A percentile compares a stretch with the other conserved stretches of the same genome.
phyloP scores from a whole-genome alignment of 805 yeast species.

The Candida ipomoeae region DNA sequence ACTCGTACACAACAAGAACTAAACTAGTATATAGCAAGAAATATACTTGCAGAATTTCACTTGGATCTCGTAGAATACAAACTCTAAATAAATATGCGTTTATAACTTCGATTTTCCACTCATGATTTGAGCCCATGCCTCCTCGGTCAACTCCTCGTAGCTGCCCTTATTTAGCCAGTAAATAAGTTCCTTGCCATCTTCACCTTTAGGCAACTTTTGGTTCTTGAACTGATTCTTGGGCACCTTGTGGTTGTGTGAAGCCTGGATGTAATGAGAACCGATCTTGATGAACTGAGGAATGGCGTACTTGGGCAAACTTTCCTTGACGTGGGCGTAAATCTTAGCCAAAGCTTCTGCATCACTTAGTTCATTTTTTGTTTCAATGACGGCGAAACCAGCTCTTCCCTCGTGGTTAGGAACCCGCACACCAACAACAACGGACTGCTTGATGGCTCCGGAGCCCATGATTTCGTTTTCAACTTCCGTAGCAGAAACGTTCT shows the following conservation, averaged over 20 bases:
- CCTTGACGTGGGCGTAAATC: conserved; percentile 25
- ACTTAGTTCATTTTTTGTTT: conserved; percentile 39
- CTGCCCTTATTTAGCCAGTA: conserved; percentile 63
- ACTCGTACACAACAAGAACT: conserved; percentile 44
- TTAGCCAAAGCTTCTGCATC: conserved; percentile 22
- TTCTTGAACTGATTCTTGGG: conserved; percentile 65
- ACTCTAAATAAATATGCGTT: neutral
- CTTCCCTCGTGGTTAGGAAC: conserved; percentile 90
- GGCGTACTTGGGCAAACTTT: conserved; percentile 74
- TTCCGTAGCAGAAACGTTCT: conserved; percentile 89
- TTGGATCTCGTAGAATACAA: neutral
- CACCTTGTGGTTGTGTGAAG: conserved; percentile 80
- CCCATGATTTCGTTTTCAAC: conserved; percentile 74
- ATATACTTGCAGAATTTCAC: neutral
- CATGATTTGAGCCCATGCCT: conserved; percentile 48
- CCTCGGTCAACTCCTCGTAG: conserved; percentile 55
- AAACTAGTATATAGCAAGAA: neutral
- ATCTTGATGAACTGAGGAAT: conserved; percentile 79
- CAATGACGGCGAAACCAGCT: conserved; percentile 84
- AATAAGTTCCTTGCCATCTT: conserved; percentile 51
- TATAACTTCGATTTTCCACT: conserved; percentile 39
- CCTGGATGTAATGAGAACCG: conserved; percentile 49
- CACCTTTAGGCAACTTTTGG: conserved; percentile 67
- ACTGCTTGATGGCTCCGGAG: conserved; percentile 48
- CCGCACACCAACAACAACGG: conserved; percentile 82